Evolutionary conservation across 75 land plant genomes (phyloP).

Genomic region (Azolla pinnata): DNA sequence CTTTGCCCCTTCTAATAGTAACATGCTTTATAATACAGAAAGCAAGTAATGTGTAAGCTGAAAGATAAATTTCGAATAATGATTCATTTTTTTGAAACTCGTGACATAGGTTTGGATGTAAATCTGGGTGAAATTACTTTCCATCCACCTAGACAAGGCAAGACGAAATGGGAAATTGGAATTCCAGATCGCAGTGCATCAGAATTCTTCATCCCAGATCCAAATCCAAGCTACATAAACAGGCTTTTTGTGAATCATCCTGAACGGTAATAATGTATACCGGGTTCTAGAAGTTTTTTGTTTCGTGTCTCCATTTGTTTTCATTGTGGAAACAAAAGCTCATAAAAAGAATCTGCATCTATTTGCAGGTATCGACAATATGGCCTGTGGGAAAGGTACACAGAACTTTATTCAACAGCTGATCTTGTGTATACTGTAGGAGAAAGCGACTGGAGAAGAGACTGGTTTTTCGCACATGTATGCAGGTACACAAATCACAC

Average conservation of each 20-base stretch:
- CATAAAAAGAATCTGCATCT: too few relatives aligned
- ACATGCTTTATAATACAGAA: too few relatives aligned
- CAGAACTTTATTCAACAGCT: constrained; percentile 42
- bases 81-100: not conserved
- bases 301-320: not conserved
- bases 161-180: constrained; percentile 79
- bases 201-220: constrained; percentile 63
- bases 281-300: constrained; percentile 8
- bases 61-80: not conserved
- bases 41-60: too few relatives aligned
- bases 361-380: constrained; percentile 47
- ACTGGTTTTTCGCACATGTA: constrained; percentile 72
- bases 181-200: constrained; percentile 63
- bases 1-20: too few relatives aligned
- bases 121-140: constrained; percentile 36
- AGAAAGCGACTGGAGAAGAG: constrained; percentile 35
- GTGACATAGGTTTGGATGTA: constrained; percentile 25
- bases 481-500: constrained; percentile 26
- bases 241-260: constrained; percentile 38
- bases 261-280: constrained; percentile 19
- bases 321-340: not conserved
- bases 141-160: constrained; percentile 72
- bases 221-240: constrained; percentile 39
- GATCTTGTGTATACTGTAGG: constrained; percentile 53
- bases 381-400: constrained; percentile 66